These are phyloP conservation scores for Arachis monticola DNA, from an alignment of 331 rosid genomes.

Conservation along the genomic window DNA sequence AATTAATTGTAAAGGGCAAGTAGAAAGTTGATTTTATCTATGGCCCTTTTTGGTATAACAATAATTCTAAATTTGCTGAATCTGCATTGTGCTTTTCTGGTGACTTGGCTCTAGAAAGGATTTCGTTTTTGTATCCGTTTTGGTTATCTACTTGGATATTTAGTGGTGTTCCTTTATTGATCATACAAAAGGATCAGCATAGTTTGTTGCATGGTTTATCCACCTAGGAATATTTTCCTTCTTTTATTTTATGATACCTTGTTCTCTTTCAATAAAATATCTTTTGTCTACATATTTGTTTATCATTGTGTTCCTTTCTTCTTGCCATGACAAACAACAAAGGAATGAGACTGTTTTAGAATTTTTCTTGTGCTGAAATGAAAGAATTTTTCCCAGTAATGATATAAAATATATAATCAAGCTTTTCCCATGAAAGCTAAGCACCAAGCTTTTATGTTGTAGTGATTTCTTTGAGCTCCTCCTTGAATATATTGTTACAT, in stretches of 20 bases:
- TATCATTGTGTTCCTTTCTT: no score
- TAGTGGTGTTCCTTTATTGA: not conserved
- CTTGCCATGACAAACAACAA: no score
- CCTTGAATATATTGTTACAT: constrained; percentile 1
- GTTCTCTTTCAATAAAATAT: not conserved
- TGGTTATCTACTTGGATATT: not conserved
- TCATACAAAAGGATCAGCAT: not conserved
- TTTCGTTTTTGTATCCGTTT: no score
- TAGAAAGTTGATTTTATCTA: constrained; percentile 19
- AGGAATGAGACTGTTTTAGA: no score
- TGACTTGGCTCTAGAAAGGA: no score
- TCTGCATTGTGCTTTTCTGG: no score
- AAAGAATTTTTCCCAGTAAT: no score
- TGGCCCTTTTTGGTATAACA: not conserved
- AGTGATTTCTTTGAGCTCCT: constrained; percentile 21
- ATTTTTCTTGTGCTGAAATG: no score
- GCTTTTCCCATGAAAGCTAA: no score
- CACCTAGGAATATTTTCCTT: not conserved
- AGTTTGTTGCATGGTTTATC: not conserved
- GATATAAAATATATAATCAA: no score
- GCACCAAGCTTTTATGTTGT: not conserved
- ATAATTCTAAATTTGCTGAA: not conserved
- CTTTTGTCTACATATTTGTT: no score
- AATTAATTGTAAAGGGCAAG: not conserved
- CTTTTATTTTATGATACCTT: not conserved